Evolutionary conservation across 1,284 basidiomycete genomes (phyloP), one percentile per base, ranked within the genome.

Genomic region (Pyrrhoderma lamaoense): DNA sequence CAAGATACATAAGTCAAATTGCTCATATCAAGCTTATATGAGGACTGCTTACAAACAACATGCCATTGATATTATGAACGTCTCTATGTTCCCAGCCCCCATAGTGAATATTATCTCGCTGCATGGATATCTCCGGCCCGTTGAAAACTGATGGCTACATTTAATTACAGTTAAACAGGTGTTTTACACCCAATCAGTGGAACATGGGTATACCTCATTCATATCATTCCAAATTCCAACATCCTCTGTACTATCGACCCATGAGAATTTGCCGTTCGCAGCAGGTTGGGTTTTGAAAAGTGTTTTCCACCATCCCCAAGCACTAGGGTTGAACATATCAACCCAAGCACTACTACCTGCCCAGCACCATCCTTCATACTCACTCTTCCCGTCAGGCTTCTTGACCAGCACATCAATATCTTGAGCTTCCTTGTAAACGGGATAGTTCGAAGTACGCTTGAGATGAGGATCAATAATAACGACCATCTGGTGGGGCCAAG

Each of bases 291-390:
- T 79, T 64, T 85, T 85, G 74, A 94, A 96, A 56, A 94, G 74
- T 9, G 73, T 71, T 54, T 77, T 84, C 93, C 94, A 99, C 88
- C 93, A 95, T 31, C 83, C 77, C 91, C 91, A 95, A 51, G 80
- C 80, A 39, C 70, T 75, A 9, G 93, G 93, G 64, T 98, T 86
- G 79, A 99, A 96, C 70, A 92, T 95, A 67, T 99, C 96, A 48
- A 94, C 84, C 94, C 94, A 99, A 9, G 92, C 88, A 49, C 85
- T 89, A 62, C 85, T 89, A 25, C 96, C 96, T 37, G 89, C 82
- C 95, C 95, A 99, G 70, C 96, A 99, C 93, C 93, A 97, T 22
- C 95, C 95, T 63, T 97, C 93, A 62, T 90, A 95, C 67, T 98
- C 92, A 43, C 75, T 77, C 53, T 86, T 76, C 50, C 92, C 89